These are phyloP conservation scores for Cyberlindnera maclurae DNA, from an alignment of 805 yeast genomes.

Conservation along the genomic window DNA sequence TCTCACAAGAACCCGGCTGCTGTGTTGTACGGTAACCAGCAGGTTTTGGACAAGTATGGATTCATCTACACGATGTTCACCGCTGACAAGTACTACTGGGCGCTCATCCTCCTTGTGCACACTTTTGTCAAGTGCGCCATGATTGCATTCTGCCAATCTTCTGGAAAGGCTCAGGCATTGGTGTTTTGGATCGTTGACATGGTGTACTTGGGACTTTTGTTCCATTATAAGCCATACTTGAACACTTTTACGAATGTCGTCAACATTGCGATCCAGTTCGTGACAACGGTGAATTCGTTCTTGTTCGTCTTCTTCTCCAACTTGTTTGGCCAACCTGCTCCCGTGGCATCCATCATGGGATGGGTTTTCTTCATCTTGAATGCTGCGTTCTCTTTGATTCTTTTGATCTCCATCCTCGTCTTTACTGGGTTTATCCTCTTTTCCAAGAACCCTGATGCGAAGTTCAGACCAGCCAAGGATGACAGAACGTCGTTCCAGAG, in stretches of 20 bases:
- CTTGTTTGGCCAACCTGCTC: conserved; percentile 71
- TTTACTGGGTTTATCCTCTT: conserved; percentile 55
- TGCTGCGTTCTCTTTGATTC: conserved; percentile 77
- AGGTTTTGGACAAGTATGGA: conserved; percentile 71
- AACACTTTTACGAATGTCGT: conserved; percentile 77
- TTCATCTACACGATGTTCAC: conserved; percentile 85
- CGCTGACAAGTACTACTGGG: conserved; percentile 81
- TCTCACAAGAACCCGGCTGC: conserved; percentile 80
- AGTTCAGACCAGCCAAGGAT: conserved; percentile 84
- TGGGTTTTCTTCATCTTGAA: conserved; percentile 83
- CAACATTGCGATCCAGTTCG: conserved; percentile 65
- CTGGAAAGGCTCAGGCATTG: conserved; percentile 78
- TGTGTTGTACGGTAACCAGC: conserved; percentile 70
- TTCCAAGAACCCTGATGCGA: conserved; percentile 82
- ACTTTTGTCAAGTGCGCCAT: conserved; percentile 61
- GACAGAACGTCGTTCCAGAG: conserved; percentile 87
- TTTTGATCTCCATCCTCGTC: conserved; percentile 63
- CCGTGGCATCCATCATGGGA: conserved; percentile 82
- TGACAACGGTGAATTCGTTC: conserved; percentile 72
- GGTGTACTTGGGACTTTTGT: conserved; percentile 56
- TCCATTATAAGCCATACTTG: conserved; percentile 65
- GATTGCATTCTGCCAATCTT: conserved; percentile 69
- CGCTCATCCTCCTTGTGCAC: conserved; percentile 54
- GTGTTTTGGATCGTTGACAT: conserved; percentile 72
- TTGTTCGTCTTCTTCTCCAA: conserved; percentile 82